phyloP scores from a whole-genome alignment of 352 stramenopile species.

The Globisporangium takayamanum region DNA sequence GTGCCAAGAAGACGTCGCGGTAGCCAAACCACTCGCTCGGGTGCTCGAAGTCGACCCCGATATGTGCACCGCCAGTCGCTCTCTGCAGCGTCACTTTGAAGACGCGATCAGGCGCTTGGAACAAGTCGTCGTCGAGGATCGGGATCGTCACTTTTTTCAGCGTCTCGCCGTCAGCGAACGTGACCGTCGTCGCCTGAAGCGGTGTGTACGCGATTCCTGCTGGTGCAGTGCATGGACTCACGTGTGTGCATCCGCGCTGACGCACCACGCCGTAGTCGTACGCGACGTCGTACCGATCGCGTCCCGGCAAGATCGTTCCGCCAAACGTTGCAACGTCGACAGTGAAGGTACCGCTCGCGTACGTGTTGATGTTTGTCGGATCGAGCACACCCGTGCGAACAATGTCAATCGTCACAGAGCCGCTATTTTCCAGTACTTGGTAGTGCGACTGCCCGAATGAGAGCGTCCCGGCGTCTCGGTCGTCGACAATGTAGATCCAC shows the following conservation, averaged over 20 bases:
- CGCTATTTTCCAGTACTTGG: constrained; percentile 49
- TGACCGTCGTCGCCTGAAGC: constrained; percentile 35
- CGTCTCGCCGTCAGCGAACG: constrained; percentile 40
- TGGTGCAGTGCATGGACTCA: constrained; percentile 54
- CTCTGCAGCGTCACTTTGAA: constrained; percentile 58
- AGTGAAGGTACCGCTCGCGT: constrained; percentile 42
- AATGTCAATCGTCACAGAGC: constrained; percentile 37
- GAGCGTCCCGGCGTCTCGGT: constrained; percentile 63
- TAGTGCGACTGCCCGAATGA: constrained; percentile 53
- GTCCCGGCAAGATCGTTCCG: constrained; percentile 44
- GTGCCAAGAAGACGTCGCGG: constrained; percentile 25
- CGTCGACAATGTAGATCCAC: constrained; percentile 71
- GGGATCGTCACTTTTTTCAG: constrained; percentile 38
- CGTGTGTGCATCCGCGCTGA: constrained; percentile 44
- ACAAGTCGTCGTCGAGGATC: constrained; percentile 58
- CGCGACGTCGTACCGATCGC: constrained; percentile 33
- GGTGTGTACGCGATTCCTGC: constrained; percentile 38
- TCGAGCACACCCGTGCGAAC: constrained; percentile 42
- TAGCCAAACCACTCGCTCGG: constrained; percentile 46
- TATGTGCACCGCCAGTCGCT: constrained; percentile 39
- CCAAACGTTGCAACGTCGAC: constrained; percentile 56
- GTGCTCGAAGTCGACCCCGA: constrained; percentile 58
- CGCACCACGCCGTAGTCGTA: constrained; percentile 57
- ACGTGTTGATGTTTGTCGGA: constrained; percentile 45
- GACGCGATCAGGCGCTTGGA: constrained; percentile 49